These are phyloP conservation scores for Chamaecyparis obtusa DNA, from an alignment of 75 land plant species.

Conservation along the genomic window DNA sequence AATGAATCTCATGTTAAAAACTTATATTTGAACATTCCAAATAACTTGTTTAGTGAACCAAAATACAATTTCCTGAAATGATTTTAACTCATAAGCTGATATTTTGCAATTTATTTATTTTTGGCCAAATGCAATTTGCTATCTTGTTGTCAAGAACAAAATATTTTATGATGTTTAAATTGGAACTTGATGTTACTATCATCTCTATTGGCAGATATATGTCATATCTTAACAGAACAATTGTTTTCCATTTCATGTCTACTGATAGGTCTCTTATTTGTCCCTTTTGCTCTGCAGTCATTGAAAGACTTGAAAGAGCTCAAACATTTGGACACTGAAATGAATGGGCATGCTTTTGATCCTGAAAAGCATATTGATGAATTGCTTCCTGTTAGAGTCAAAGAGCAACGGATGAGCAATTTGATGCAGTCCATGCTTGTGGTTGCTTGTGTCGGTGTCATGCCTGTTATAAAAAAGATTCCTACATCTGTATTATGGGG, in stretches of 20 bases:
- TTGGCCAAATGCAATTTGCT: background rate
- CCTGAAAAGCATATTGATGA: constrained; percentile 35
- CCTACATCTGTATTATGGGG: constrained; percentile 42
- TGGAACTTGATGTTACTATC: background rate
- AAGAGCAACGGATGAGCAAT: constrained; percentile 44
- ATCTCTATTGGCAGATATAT: background rate
- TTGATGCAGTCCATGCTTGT: constrained; percentile 38
- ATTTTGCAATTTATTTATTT: background rate
- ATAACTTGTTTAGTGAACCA: no score
- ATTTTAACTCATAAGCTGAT: background rate
- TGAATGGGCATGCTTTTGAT: constrained; percentile 20
- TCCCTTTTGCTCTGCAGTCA: constrained; percentile 19
- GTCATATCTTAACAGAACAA: background rate
- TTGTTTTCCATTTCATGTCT: background rate
- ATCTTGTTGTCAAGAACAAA: background rate
- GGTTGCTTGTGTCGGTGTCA: constrained; percentile 35
- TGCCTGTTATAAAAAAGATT: constrained; percentile 32
- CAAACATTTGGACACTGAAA: constrained; percentile 36
- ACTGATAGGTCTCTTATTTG: background rate
- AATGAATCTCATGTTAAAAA: background rate
- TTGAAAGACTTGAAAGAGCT: constrained; percentile 32
- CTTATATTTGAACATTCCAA: background rate
- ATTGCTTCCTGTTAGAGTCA: constrained; percentile 42
- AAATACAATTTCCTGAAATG: background rate
- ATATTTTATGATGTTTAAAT: background rate